phyloP scores from a whole-genome alignment of 805 yeast species.

The Metschnikowia vanudenii region DNA sequence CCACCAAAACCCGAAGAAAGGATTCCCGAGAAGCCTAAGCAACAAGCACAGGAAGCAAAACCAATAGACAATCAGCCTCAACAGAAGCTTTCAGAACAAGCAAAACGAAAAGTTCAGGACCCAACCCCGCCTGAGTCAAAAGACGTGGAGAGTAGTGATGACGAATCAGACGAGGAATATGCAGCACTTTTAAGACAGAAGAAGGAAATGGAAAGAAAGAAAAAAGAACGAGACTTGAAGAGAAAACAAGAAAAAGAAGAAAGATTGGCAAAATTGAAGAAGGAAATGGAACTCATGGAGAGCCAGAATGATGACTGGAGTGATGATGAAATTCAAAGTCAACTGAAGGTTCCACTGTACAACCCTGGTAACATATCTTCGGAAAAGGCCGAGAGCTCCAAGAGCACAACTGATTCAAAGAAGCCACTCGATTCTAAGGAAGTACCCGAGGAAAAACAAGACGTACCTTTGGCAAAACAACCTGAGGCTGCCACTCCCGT shows the following conservation, averaged over 20 bases:
- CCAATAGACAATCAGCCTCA: slow-evolving; percentile 16
- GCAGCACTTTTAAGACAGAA: slow-evolving; percentile 47
- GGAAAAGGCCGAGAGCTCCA: slow-evolving; percentile 1
- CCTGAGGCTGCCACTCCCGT: not conserved
- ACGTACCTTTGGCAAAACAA: slow-evolving; percentile 7
- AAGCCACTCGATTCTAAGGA: not conserved
- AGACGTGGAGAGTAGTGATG: slow-evolving; percentile 25
- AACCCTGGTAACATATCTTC: slow-evolving; percentile 8
- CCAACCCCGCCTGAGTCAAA: slow-evolving; percentile 16
- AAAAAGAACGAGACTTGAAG: slow-evolving; percentile 44
- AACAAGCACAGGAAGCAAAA: slow-evolving; percentile 16
- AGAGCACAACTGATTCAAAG: not conserved
- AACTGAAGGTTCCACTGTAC: slow-evolving; percentile 21
- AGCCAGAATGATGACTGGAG: slow-evolving; percentile 23
- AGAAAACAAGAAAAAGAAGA: slow-evolving; percentile 61
- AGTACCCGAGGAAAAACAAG: not conserved
- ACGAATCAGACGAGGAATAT: slow-evolving; percentile 48
- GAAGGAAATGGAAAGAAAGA: slow-evolving; percentile 44
- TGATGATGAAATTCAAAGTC: slow-evolving; percentile 31
- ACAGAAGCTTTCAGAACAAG: slow-evolving; percentile 2
- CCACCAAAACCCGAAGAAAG: slow-evolving; percentile 9
- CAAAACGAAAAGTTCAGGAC: slow-evolving; percentile 4
- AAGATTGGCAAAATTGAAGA: slow-evolving; percentile 53
- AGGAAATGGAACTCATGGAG: slow-evolving; percentile 51
- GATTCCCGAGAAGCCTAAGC: slow-evolving; percentile 4